A percentile compares a stretch with the other conserved stretches of the same genome.
phyloP scores from a whole-genome alignment of 75 land plant genomes.

The Pinus taeda region DNA sequence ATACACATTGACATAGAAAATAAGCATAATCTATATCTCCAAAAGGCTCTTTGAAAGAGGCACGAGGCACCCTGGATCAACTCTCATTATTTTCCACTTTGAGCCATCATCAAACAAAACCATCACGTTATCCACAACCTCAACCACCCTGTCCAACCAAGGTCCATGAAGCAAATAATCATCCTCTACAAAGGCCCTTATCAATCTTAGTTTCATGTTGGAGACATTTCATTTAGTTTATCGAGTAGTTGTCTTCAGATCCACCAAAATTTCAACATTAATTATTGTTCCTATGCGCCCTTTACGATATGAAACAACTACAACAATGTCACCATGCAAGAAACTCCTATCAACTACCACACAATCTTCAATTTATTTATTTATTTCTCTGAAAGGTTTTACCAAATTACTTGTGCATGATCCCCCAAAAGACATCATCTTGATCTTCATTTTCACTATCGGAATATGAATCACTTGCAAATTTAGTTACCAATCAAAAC shows the following conservation, averaged over 20 bases:
- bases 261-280: constrained; percentile 61
- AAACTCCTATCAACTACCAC: constrained; percentile 66
- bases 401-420: constrained; percentile 63
- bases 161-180: constrained; percentile 80
- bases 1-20: constrained; percentile 78
- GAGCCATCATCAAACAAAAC: constrained; percentile 94
- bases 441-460: constrained; percentile 40
- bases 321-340: constrained; percentile 83
- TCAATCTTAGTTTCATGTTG: constrained; percentile 46
- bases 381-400: constrained; percentile 53
- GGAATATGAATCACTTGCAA: too few relatives aligned
- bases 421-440: constrained; percentile 43
- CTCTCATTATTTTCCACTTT: constrained; percentile 72
- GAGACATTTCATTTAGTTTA: constrained; percentile 46
- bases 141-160: constrained; percentile 94
- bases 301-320: constrained; percentile 57
- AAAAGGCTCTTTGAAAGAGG: constrained; percentile 38
- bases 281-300: constrained; percentile 70
- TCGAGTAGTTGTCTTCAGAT: constrained; percentile 49
- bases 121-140: constrained; percentile 85
- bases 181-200: constrained; percentile 62
- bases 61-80: constrained; percentile 67
- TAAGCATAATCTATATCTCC: constrained; percentile 58
- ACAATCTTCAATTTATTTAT: constrained; percentile 37
- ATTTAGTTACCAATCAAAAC: too few relatives aligned